These are phyloP conservation scores for Purshia tridentata DNA, from an alignment of 306 rosid genomes.

Conservation along the genomic window DNA sequence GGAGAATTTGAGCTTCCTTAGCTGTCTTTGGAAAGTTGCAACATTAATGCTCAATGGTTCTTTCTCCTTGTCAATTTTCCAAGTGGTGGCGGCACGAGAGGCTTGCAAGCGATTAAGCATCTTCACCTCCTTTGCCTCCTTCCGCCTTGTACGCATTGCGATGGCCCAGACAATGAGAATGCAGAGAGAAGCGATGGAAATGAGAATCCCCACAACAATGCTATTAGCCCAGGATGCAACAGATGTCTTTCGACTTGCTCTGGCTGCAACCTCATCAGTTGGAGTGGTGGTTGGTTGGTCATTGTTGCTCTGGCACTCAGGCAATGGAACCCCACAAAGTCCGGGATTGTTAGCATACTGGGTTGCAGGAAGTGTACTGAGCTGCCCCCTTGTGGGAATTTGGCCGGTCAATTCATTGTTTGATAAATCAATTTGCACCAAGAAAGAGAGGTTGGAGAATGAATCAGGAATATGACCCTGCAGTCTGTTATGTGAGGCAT, in stretches of 20 bases:
- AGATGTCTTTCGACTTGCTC: slow-evolving; percentile 43
- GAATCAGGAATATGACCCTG: slow-evolving; percentile 96
- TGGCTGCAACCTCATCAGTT: slow-evolving; percentile 29
- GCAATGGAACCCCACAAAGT: slow-evolving; percentile 92
- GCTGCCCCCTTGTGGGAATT: slow-evolving; percentile 88
- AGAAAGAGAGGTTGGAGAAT: slow-evolving; percentile 83
- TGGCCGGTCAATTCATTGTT: slow-evolving; percentile 82
- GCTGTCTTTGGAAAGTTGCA: slow-evolving; percentile 93
- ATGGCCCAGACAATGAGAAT: slow-evolving; percentile 86
- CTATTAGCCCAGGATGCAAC: slow-evolving; percentile 79
- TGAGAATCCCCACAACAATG: slow-evolving; percentile 76
- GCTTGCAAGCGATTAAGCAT: slow-evolving; percentile 90
- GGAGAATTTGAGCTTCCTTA: slow-evolving; percentile 92
- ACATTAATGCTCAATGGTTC: slow-evolving; percentile 94
- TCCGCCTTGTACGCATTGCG: slow-evolving; percentile 79
- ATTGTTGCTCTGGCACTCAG: slow-evolving; percentile 55
- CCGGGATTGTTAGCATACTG: slow-evolving; percentile 93
- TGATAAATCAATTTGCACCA: slow-evolving; percentile 91
- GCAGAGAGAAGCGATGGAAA: slow-evolving; percentile 81
- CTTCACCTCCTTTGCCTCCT: slow-evolving; percentile 82
- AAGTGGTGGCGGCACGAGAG: slow-evolving; percentile 87
- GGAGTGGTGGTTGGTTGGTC: slow-evolving; percentile 45
- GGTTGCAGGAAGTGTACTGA: slow-evolving; percentile 86
- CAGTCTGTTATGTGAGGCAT: slow-evolving; percentile 84
- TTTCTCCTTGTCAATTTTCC: slow-evolving; percentile 96